Conservation (phyloP, 148 eudicot genomes). For the Diospyros lotus region DNA sequence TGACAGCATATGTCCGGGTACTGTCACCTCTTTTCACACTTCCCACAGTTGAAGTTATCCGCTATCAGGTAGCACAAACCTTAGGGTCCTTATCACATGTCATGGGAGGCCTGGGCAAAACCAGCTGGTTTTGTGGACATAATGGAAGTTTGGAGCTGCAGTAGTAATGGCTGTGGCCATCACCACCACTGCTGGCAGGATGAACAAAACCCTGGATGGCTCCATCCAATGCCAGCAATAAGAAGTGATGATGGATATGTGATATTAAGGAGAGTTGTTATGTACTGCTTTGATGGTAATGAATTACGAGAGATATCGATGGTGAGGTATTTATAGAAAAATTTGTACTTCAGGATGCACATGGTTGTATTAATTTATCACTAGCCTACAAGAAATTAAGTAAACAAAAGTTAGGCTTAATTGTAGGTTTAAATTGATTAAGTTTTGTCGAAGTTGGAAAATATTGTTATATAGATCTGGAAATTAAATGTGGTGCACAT, state of each 20-base stretch:
- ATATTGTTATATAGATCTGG: too few species aligned
- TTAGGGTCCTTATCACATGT: conserved; percentile 20
- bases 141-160: not conserved
- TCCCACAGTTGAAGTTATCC: conserved; percentile 1
- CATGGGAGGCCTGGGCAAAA: not conserved
- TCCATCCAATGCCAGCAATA: not conserved
- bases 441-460: too few species aligned
- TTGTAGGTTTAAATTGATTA: too few species aligned
- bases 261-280: not conserved
- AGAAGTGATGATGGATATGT: not conserved
- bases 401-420: too few species aligned
- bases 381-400: too few species aligned
- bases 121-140: not conserved
- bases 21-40: conserved; percentile 5
- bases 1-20: conserved; percentile 8
- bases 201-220: not conserved
- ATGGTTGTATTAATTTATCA: too few species aligned
- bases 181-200: not conserved
- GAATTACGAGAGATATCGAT: not conserved
- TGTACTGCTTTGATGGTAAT: not conserved
- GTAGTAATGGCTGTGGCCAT: not conserved
- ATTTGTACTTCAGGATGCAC: not conserved
- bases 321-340: conserved; percentile 10
- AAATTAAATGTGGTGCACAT: too few species aligned
- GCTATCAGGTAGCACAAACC: conserved; percentile 10